Evolutionary conservation across 2,329 filamentous ascomycete species (phyloP).

Genomic region (Ophiognomonia clavigignenti-juglandacearum): DNA sequence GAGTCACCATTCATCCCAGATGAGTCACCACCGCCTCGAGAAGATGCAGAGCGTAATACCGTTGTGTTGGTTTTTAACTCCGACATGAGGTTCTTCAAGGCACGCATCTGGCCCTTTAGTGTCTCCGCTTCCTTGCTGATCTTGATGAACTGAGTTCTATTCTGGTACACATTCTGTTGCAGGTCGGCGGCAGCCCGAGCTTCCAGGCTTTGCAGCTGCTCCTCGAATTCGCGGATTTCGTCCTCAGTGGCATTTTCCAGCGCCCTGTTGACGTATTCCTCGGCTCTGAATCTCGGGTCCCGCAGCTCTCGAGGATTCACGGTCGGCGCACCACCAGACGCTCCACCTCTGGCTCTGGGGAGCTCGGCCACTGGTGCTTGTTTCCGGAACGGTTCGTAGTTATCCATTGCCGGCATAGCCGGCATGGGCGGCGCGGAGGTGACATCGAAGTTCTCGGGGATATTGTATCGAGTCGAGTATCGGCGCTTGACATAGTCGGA

Average conservation of each 20-base stretch:
- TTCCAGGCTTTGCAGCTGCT: slow-evolving; percentile 70
- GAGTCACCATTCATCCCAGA: slow-evolving; percentile 42
- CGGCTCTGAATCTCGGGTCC: slow-evolving; percentile 63
- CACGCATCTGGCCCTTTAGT: slow-evolving; percentile 92
- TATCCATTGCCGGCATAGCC: slow-evolving; percentile 53
- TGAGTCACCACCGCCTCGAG: slow-evolving; percentile 43
- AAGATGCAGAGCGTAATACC: slow-evolving; percentile 57
- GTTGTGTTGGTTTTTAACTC: slow-evolving; percentile 79
- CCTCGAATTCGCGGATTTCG: slow-evolving; percentile 79
- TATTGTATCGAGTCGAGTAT: slow-evolving; percentile 86
- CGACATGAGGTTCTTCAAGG: slow-evolving; percentile 82
- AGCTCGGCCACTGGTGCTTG: slow-evolving; percentile 7
- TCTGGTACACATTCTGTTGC: slow-evolving; percentile 94
- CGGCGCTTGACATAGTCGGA: slow-evolving; percentile 87
- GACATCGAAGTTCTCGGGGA: slow-evolving; percentile 64
- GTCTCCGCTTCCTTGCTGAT: slow-evolving; percentile 99
- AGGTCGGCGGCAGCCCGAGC: slow-evolving; percentile 75
- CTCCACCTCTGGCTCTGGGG: slow-evolving; percentile 28
- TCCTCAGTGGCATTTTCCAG: slow-evolving; percentile 82
- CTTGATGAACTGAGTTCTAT: slow-evolving; percentile 96
- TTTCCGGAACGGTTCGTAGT: slow-evolving; percentile 47
- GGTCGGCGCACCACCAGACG: slow-evolving; percentile 51
- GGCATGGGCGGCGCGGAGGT: slow-evolving; percentile 67
- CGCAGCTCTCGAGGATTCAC: slow-evolving; percentile 74
- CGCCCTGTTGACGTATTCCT: slow-evolving; percentile 57